Evolutionary conservation across 768 basidiomycete species (phyloP), one percentile per base, ranked within the genome.

Genomic region (Mycena leptocephala): DNA sequence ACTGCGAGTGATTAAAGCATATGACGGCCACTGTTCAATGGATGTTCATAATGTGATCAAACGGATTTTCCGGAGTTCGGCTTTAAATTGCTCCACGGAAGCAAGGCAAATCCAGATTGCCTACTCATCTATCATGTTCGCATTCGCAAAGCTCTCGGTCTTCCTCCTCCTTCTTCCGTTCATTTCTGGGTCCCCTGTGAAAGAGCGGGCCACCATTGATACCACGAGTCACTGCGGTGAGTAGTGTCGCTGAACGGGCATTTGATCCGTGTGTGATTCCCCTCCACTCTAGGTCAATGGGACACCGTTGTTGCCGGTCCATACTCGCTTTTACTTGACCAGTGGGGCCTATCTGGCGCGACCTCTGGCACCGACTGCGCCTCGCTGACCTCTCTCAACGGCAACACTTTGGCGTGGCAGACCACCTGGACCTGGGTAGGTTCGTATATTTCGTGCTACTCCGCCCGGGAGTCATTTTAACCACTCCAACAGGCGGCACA

Each of bases 311-410:
- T 46, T 11, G 56, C 51, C 1, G 70, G 58, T 1, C n/a, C 73
- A 1, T 78, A 78, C 65, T 67, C 77, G 6, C 77, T 75, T n/a
- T 43, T 61, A 20, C 70, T 78, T 2, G 30, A 78, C 43, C 77
- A 78, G 26, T 78, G 73, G 73, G 73, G 77, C 32, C 33, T 72
- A 35, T 53, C 76, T 10, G 73, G 78, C 51, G 84, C 85, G 26
- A 79, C 80, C 14, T 83, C 85, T 16, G 88, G 89, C 55, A 83
- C 79, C 13, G 87, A 90, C 63, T 89, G 88, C 75, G 82, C 88
- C 61, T 75, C 80, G 32, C 72, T 90, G 70, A 63, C 76, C 10
- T 85, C 85, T 14, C 66, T 85, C 33, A 74, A 74, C 35, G 87
- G 82, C 2, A 78, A 53, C 48, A 83, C 69, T 30, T 72, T 88